Conservation (phyloP, 2,329 filamentous ascomycete genomes). For the Fusarium stilboides region DNA sequence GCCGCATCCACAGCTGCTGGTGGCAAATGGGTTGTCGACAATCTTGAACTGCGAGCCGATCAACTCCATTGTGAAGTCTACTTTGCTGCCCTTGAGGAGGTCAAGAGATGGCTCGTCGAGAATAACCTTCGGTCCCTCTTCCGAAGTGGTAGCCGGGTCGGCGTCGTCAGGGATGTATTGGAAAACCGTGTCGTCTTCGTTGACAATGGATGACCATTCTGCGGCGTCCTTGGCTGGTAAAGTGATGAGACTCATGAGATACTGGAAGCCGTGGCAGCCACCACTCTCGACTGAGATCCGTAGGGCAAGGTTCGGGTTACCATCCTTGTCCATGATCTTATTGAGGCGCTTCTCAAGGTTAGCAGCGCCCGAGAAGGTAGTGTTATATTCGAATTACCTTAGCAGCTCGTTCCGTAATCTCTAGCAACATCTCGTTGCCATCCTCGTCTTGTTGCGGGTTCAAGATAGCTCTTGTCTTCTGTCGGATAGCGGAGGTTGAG, state of each 20-base stretch:
- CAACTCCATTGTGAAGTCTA: conserved; percentile 96
- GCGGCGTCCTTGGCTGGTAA: conserved; percentile 61
- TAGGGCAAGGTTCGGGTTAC: conserved; percentile 86
- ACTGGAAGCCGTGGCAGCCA: conserved; percentile 98
- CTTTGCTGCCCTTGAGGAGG: conserved; percentile 90
- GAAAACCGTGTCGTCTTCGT: conserved; percentile 91
- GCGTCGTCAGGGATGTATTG: conserved; percentile 72
- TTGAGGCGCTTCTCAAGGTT: conserved; percentile 72
- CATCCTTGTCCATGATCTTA: conserved; percentile 80
- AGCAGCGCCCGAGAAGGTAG: conserved; percentile 1
- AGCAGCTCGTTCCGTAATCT: conserved; percentile 87
- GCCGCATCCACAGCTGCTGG: conserved; percentile 96
- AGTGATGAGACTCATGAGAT: conserved; percentile 88
- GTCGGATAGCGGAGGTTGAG: conserved; percentile 54
- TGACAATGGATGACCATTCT: conserved; percentile 56
- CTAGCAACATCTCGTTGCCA: conserved; percentile 85
- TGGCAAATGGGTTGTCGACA: conserved; percentile 90
- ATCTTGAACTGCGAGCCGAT: conserved; percentile 95
- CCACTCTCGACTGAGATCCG: conserved; percentile 93
- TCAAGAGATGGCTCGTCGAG: conserved; percentile 91
- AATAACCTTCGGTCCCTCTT: conserved; percentile 79
- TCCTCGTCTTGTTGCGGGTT: conserved; percentile 88
- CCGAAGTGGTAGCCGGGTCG: conserved; percentile 44
- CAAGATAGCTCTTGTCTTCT: conserved; percentile 65
- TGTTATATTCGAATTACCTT: conserved; percentile 67